Conservation (phyloP, 257 asterid genomes). For the Ligustrum vulgare region DNA sequence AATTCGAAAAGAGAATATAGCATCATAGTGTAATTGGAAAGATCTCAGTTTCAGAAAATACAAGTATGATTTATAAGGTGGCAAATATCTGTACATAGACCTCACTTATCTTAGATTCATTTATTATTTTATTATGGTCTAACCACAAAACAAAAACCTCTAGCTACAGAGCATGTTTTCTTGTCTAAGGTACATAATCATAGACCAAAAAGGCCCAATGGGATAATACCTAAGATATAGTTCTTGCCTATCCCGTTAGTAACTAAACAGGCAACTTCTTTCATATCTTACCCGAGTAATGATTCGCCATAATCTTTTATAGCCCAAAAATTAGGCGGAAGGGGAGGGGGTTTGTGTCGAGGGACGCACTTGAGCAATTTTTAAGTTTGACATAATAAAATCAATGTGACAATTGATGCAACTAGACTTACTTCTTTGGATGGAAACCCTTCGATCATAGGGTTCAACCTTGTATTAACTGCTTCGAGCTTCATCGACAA, state of each 20-base stretch:
- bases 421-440: constrained; percentile 67
- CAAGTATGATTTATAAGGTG: not conserved
- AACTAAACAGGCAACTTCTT: not conserved
- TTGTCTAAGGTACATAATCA: not conserved
- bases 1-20: not conserved
- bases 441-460: constrained; percentile 56
- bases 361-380: not conserved
- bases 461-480: constrained; percentile 69
- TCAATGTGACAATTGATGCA: not conserved
- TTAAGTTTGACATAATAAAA: not conserved
- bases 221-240: not conserved
- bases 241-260: not conserved
- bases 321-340: too few species aligned
- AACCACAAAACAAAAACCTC: not conserved
- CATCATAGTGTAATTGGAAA: not conserved
- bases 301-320: not conserved
- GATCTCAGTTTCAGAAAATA: not conserved
- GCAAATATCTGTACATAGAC: not conserved
- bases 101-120: not conserved
- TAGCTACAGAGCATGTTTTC: not conserved
- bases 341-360: too few species aligned
- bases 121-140: not conserved
- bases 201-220: not conserved
- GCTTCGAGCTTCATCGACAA: constrained; percentile 98
- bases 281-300: not conserved